Conservation (phyloP, 2,329 filamentous ascomycete species). For the Xylaria hypoxylon region DNA sequence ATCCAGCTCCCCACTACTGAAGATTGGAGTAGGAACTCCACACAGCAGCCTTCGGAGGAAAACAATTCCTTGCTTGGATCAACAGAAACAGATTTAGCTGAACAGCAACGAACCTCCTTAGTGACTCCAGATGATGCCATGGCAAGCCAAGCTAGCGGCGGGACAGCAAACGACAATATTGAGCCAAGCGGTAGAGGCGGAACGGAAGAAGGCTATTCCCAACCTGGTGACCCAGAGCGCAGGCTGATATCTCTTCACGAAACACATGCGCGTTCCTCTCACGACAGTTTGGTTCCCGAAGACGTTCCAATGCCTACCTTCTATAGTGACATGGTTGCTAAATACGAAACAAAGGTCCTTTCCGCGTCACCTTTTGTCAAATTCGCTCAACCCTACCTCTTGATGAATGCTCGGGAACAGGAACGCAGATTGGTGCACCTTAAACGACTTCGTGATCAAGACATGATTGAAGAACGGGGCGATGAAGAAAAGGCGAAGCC, state of each 20-base stretch:
- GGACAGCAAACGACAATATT: conserved; percentile 34
- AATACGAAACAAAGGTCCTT: conserved; percentile 91
- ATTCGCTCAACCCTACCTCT: conserved; percentile 91
- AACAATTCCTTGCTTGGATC: conserved; percentile 53
- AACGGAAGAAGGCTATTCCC: conserved; percentile 37
- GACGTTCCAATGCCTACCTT: conserved; percentile 89
- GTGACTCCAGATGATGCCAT: conserved; percentile 41
- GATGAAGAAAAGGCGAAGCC: conserved; percentile 72
- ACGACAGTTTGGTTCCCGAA: conserved; percentile 74
- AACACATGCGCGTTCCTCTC: conserved; percentile 57
- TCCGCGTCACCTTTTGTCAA: conserved; percentile 97
- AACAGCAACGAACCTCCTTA: conserved; percentile 42
- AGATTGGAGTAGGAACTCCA: conserved; percentile 57
- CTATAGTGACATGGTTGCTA: conserved; percentile 94
- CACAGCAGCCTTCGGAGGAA: conserved; percentile 52
- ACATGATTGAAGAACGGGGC: conserved; percentile 66
- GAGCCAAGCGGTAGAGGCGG: conserved; percentile 11
- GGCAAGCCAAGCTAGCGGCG: conserved; percentile 44
- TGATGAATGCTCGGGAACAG: conserved; percentile 92
- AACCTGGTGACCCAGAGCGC: conserved; percentile 29
- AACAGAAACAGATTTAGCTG: conserved; percentile 29
- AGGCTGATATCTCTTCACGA: conserved; percentile 57
- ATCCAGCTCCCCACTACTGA: conserved; percentile 79
- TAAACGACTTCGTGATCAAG: conserved; percentile 83
- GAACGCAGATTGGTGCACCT: conserved; percentile 86